phyloP scores from a whole-genome alignment of 2,329 filamentous ascomycete genomes.

The Calonectria hongkongensis region DNA sequence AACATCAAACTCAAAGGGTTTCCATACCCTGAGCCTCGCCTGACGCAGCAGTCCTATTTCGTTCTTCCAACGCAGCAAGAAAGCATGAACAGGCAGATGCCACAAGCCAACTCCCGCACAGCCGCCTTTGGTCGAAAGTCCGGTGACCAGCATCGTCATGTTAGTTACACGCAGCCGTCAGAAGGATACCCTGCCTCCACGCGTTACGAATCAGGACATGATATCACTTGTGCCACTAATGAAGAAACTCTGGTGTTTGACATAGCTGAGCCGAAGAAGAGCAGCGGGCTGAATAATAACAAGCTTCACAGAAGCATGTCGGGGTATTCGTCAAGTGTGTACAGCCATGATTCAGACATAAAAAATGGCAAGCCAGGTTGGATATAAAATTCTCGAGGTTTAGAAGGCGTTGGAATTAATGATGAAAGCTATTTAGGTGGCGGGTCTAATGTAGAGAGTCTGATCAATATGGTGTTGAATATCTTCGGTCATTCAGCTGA shows the following conservation, averaged over 20 bases:
- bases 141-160: no score
- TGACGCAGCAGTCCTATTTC: background rate
- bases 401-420: no score
- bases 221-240: background rate
- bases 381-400: no score
- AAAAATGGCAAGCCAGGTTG: background rate
- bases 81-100: no score
- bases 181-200: background rate
- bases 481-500: no score
- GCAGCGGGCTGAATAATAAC: no score
- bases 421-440: no score
- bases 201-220: background rate
- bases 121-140: no score
- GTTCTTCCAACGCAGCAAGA: background rate
- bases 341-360: background rate
- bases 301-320: background rate
- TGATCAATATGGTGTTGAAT: no score
- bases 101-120: background rate
- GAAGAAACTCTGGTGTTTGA: background rate
- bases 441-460: no score
- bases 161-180: no score
- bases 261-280: no score
- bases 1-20: background rate
- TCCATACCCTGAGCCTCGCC: background rate
- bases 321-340: background rate